phyloP scores from a whole-genome alignment of 148 eudicot species.

The Agrostemma githago region DNA sequence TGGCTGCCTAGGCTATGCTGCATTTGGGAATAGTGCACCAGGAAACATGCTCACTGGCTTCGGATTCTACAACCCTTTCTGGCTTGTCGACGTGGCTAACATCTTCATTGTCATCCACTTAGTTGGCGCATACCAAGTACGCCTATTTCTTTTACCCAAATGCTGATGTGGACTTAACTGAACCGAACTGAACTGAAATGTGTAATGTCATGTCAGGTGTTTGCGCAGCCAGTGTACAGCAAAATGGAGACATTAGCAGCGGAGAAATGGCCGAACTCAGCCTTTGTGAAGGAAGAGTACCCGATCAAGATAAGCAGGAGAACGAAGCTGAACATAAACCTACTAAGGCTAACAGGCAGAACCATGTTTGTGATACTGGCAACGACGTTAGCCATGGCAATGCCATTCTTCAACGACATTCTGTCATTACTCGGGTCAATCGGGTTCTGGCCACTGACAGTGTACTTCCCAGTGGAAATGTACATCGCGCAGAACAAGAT shows the following conservation, averaged over 20 bases:
- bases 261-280: conserved; percentile 30
- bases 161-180: no score
- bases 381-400: conserved; percentile 37
- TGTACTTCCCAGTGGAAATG: conserved; percentile 37
- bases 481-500: conserved; percentile 27
- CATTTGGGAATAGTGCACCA: conserved; percentile 63
- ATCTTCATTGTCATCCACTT: conserved; percentile 59
- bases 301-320: conserved; percentile 21
- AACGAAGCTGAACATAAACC: conserved; percentile 22
- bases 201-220: conserved; percentile 25
- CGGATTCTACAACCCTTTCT: conserved; percentile 69
- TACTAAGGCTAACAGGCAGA: conserved; percentile 31
- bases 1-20: conserved; percentile 73
- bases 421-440: conserved; percentile 33
- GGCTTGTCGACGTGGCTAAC: conserved; percentile 61
- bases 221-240: conserved; percentile 38
- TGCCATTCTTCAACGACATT: conserved; percentile 42
- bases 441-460: conserved; percentile 39
- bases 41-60: conserved; percentile 72
- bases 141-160: background rate
- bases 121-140: conserved; percentile 62
- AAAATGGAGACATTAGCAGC: conserved; percentile 29
- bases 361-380: conserved; percentile 25
- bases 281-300: conserved; percentile 28
- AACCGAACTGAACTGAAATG: background rate